Evolutionary conservation across 768 basidiomycete species (phyloP), one percentile per base, ranked within the genome.

Genomic region (Pulveroboletus ravenelii): DNA sequence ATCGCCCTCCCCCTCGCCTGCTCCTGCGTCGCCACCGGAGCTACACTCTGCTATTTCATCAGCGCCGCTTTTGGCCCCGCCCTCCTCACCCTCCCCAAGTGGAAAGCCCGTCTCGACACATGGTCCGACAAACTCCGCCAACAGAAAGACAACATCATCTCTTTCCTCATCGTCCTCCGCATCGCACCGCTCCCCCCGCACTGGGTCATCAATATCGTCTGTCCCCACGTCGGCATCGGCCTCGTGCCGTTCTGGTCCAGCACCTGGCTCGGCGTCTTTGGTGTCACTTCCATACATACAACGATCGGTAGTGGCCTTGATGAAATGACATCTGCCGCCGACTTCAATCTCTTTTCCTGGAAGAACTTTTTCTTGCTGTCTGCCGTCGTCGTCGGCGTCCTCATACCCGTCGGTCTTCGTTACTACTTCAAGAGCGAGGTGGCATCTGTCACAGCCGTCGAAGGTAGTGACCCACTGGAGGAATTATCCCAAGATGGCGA

Each of bases 121-220:
- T 95, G 91, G 90, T 78, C 82, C 3, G 75, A 72, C 20, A 91
- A 86, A 72, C 87, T 98, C 40, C 74, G 76, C 53, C 77, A 79
- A 3, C 89, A 92, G 68, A 85, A 81, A 53, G 84, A 84, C 58
- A 93, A 93, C 70, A 75, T 96, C 61, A 78, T 96, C 39, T 89
- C 89, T 12, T 97, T 94, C 69, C 81, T 97, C 58, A 88, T 98
- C 66, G 82, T 98, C n/a, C 74, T 98, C 39, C 85, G 93, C 50
- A 94, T 97, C 52, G 89, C 93, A 1, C 94, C 94, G 1, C 77
- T 96, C 17, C 94, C 94, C 29, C 94, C 94, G 6, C 94, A 96
- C 61, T 97, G 95, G 95, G 87, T 96, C 53, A 84, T 95, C 56
- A 97, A 97, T 63, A 77, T 96, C 51, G 73, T 96, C 9, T 89